Evolutionary conservation across 2,329 filamentous ascomycete species (phyloP).

Genomic region (Cercospora berteroae): DNA sequence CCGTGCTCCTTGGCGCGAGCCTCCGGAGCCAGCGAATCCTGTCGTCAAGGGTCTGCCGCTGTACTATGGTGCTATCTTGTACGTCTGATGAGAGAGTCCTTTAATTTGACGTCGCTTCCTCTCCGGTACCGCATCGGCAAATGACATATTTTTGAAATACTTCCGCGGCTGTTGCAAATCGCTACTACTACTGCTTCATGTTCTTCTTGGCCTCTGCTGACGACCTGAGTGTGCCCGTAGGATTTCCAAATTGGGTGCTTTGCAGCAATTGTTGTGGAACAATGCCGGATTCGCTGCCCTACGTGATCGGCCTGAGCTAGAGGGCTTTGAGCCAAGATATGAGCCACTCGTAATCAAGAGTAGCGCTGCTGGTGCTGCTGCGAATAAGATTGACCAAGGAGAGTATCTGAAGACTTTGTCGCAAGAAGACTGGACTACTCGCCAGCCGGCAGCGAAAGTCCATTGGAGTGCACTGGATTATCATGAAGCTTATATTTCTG

Average conservation of each 20-base stretch:
- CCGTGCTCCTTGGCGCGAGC: conserved; percentile 58
- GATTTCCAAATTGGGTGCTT: conserved; percentile 54
- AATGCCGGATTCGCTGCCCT: conserved; percentile 67
- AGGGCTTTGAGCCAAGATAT: conserved; percentile 55
- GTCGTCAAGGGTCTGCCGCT: conserved; percentile 45
- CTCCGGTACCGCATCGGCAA: neutral
- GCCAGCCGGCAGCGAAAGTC: conserved; percentile 24
- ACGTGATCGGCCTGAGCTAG: conserved; percentile 55
- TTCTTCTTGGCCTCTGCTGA: neutral
- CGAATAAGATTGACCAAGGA: conserved; percentile 9
- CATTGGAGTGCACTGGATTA: conserved; percentile 68
- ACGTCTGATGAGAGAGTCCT: conserved; percentile 34
- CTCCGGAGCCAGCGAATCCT: conserved; percentile 30
- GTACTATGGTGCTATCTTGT: conserved; percentile 62
- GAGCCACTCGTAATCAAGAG: conserved; percentile 59
- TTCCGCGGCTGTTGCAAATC: neutral
- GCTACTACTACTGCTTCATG: neutral
- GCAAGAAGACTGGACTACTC: conserved; percentile 22
- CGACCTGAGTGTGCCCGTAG: conserved; percentile 40
- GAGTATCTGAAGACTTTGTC: conserved; percentile 11
- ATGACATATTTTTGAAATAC: neutral
- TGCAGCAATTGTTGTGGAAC: conserved; percentile 67
- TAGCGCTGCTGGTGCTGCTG: conserved; percentile 21
- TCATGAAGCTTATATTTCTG: conserved; percentile 68
- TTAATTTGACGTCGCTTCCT: neutral